Conservation (phyloP, 2,329 filamentous ascomycete genomes). For the Didymella segeticola region DNA sequence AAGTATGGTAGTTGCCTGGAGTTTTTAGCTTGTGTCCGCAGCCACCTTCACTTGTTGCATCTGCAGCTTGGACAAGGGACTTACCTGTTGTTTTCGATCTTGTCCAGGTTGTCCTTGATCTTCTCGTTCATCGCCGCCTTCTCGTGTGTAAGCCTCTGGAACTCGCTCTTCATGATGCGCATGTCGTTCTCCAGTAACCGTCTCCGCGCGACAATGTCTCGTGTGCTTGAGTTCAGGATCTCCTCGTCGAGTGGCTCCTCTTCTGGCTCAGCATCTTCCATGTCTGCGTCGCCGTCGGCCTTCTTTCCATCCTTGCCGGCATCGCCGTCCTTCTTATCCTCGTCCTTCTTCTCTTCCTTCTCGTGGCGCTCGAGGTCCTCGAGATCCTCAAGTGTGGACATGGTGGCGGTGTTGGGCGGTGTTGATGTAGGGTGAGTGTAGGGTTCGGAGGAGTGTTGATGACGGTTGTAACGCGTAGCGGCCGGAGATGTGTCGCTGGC, state of each 20-base stretch:
- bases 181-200: constrained; percentile 96
- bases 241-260: constrained; percentile 87
- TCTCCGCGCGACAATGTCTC: constrained; percentile 90
- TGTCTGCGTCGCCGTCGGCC: constrained; percentile 79
- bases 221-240: constrained; percentile 89
- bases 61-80: constrained; percentile 26
- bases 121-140: constrained; percentile 96
- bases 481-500: constrained; percentile 7
- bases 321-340: constrained; percentile 58
- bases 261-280: constrained; percentile 79
- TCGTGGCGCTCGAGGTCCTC: constrained; percentile 84
- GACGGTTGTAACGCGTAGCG: constrained; percentile 1
- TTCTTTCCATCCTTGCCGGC: constrained; percentile 63
- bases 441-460: neutral
- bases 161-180: constrained; percentile 98
- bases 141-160: constrained; percentile 90
- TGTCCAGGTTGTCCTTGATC: constrained; percentile 98
- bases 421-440: neutral
- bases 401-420: constrained; percentile 52
- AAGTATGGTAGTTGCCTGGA: constrained; percentile 93
- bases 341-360: constrained; percentile 72
- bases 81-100: constrained; percentile 98
- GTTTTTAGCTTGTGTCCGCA: constrained; percentile 10
- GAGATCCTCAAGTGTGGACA: constrained; percentile 92
- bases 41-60: neutral